Base-by-base conservation (phyloP, 495 filamentous ascomycete species). In the Neurospora sp. region DNA sequence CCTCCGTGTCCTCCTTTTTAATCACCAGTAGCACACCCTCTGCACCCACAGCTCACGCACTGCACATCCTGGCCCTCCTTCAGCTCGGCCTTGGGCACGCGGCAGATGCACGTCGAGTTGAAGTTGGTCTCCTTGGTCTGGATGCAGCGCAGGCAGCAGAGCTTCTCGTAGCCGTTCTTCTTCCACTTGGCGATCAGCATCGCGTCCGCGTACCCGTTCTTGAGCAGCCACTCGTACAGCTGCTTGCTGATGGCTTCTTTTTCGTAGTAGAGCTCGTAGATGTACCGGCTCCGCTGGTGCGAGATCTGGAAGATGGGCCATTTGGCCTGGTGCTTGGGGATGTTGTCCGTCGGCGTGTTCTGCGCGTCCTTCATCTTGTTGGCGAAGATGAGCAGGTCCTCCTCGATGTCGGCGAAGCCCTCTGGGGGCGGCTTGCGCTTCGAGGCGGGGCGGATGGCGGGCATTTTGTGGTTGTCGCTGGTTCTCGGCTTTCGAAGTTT, bases 361-460 rank as follows among this genome's bases (percentile, higher is more conserved):
- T 97, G 93, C 70, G 95, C 96, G 83, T 99, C 96, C 82, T 98
- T 98, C 96, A 98, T 97, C 85, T 97, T 97, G 86, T 98, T 97
- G 82, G 86, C 86, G 84, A 98, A 99, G 76, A 97, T 92, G 31
- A 98, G 89, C 38, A 99, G 91, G 74, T 95, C 97, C 82, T 98
- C 95, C 83, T 98, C 94, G 79, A 99, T 92, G 80, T 98, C 96
- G 75, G 92, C 91, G 87, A 98, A 99, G 80, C 96, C 96, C 20
- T 92, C 94, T 46, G 96, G 96, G 49, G 96, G 96, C 74, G 96
- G 89, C 85, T 98, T 98, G 80, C 92, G 91, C 82, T 90, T 92
- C 75, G 90, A 90, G 49, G 90, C 86, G 70, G 88, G 85, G 77
- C 96, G 91, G 72, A 97, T 90, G 7, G 95, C 91, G 72, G 96